Evolutionary conservation across 345 rosid species (phyloP), one percentile per base, ranked within the genome.

Genomic region (Theobroma cacao): DNA sequence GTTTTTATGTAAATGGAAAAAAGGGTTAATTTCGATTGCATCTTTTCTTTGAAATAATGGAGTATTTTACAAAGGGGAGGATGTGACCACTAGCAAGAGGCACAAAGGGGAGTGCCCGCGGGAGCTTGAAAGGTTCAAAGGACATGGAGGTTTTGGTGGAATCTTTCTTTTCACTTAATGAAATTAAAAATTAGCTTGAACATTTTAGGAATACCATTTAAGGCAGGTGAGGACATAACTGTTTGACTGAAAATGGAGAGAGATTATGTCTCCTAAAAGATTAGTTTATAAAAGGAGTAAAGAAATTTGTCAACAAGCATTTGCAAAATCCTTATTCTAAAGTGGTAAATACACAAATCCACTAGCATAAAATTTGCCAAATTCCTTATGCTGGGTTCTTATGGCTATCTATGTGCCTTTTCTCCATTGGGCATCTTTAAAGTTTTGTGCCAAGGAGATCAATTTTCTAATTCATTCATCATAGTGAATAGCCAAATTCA

Each of bases 121-220:
- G 6, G 31, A 48, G 33, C 43, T 62, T 36, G n/a, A 30, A n/a
- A 47, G 45, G 66, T 60, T 15, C 28, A 55, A 38, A 4, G 24
- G 7, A 14, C n/a, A 11, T 61, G 41, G 41, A 77, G 22, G 10
- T 40, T 66, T 76, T 24, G 9, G 15, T 31, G 31, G 79, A 38
- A 65, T 14, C 9, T 66, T 38, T 66, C 30, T 67, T 76, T 48
- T n/a, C 52, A 66, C 14, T 53, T 77, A 36, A 76, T 52, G 62
- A 52, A 31, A 20, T 36, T n/a, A 76, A 58, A 74, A 65, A 14
- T 56, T 41, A n/a, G 34, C n/a, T 73, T 22, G 9, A 53, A 60
- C 17, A 31, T 28, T 24, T 41, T 60, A 30, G 22, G 40, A 33
- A 15, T 61, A 14, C 40, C 15, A 30, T 28, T n/a, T 58, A 12